phyloP scores from a whole-genome alignment of 2,329 filamentous ascomycete genomes.

The Ilyonectria mors-panacis region DNA sequence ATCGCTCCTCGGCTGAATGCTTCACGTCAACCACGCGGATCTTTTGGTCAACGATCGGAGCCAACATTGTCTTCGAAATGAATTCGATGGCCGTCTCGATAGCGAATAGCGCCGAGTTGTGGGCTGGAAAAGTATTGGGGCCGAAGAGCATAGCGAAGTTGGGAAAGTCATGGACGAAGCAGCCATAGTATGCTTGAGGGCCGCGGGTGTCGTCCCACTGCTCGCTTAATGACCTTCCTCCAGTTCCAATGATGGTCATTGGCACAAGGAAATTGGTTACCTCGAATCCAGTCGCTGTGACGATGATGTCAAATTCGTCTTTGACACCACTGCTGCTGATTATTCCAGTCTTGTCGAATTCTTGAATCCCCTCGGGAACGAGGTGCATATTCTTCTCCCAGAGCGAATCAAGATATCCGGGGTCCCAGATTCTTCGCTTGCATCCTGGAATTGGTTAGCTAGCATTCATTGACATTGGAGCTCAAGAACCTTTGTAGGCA shows the following conservation, averaged over 20 bases:
- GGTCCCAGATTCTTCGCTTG: constrained; percentile 51
- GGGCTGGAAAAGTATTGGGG: constrained; percentile 19
- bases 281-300: constrained; percentile 43
- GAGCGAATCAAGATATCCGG: constrained; percentile 30
- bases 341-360: constrained; percentile 22
- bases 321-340: constrained; percentile 18
- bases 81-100: constrained; percentile 13
- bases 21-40: constrained; percentile 12
- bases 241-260: constrained; percentile 44
- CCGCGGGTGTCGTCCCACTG: constrained; percentile 46
- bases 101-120: constrained; percentile 24
- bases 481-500: not conserved
- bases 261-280: constrained; percentile 45
- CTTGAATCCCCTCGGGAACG: constrained; percentile 21
- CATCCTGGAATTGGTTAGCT: constrained; percentile 27
- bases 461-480: not conserved
- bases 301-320: constrained; percentile 31
- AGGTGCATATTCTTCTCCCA: constrained; percentile 17
- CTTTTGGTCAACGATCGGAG: constrained; percentile 10
- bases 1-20: constrained; percentile 17
- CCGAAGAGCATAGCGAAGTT: constrained; percentile 42
- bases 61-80: constrained; percentile 14
- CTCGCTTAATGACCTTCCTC: constrained; percentile 36
- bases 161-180: constrained; percentile 49
- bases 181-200: constrained; percentile 49